phyloP scores from a whole-genome alignment of 345 rosid species.

The Arabidopsis thaliana region TAIR10.1 NC_003070.9:3568501-3569000 shows the following conservation, averaged over 20 bases:
- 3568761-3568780: neutral
- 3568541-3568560: slow-evolving; percentile 75
- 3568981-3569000: slow-evolving; percentile 80
- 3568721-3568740: slow-evolving; percentile 98
- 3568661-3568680: slow-evolving; percentile 71
- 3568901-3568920: slow-evolving; percentile 88
- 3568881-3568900: slow-evolving; percentile 84
- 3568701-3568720: slow-evolving; percentile 90
- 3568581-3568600: neutral
- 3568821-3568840: slow-evolving; percentile 86
- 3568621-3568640: slow-evolving; percentile 76
- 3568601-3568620: slow-evolving; percentile 70
- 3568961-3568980: slow-evolving; percentile 97
- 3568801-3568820: slow-evolving; percentile 5
- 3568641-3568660: slow-evolving; percentile 63
- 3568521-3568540: slow-evolving; percentile 95
- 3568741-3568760: slow-evolving; percentile 67
- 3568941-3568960: slow-evolving; percentile 69
- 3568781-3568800: slow-evolving; percentile 15
- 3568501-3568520: slow-evolving; percentile 78
- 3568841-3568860: slow-evolving; percentile 73
- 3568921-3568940: slow-evolving; percentile 82
- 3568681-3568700: slow-evolving; percentile 93
- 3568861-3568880: slow-evolving; percentile 87
- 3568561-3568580: neutral